Evolutionary conservation across 163 green algal genomes (phyloP), one percentile per base, ranked within the genome.

Genomic region (Volvox carteri): DNA sequence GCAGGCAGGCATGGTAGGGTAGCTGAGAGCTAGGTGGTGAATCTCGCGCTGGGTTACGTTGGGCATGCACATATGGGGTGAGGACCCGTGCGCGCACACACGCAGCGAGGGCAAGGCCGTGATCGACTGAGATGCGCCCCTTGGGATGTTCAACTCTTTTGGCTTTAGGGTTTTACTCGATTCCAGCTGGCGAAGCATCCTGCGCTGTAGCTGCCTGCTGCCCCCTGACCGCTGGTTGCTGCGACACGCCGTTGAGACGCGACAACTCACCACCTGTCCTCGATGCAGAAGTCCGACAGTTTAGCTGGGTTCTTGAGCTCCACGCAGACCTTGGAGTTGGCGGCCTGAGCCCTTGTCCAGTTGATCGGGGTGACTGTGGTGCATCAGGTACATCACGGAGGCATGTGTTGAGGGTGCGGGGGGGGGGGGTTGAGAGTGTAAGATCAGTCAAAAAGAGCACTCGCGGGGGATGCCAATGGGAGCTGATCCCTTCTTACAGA

Each of bases 341-440:
- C 4, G 30, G 65, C 65, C 33, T 75, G n/a, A 11, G 65, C 65
- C 1, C 23, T 21, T 30, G 5, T 75, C 65, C 65, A 75, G 65
- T 75, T 75, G 65, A 75, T 48, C 4, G 65, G 65, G n/a, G 65
- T 75, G 4, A 48, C 65, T n/a, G n/a, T n/a, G n/a, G n/a, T 75
- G 65, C 65, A 46, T 44, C 30, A 12, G 3, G 33, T 12, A 48
- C 46, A 75, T 19, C 2, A 68, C 3, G n/a, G 8, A 72, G 60
- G 11, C 6, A 8, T 65, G 5, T 30, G 54, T 65, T 65, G 5
- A 28, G 28, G 60, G 3, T 11, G 60, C 11, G 37, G 60, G 23
- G n/a, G 28, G 23, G 4, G 60, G 60, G 60, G 23, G 60, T 72
- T 11, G 23, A n/a, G 19, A 68, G n/a, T 35, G 19, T 11, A 11